These are phyloP conservation scores for Glycine soja DNA, from an alignment of 306 rosid genomes.

Conservation along the genomic window DNA sequence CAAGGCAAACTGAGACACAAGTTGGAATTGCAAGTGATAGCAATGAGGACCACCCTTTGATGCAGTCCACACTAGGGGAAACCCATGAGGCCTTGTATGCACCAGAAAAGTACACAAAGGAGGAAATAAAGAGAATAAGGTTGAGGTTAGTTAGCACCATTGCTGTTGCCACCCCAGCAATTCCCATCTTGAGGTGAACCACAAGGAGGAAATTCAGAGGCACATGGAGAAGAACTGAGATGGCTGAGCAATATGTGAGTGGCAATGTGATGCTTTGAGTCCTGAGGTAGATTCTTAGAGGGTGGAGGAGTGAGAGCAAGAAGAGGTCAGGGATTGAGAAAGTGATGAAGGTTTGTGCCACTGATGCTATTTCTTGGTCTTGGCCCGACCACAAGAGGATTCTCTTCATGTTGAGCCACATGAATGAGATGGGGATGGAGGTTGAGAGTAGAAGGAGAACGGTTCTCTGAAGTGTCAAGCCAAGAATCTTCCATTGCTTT, in stretches of 20 bases:
- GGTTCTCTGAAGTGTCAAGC: constrained; percentile 85
- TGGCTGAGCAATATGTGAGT: constrained; percentile 79
- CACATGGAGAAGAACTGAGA: constrained; percentile 77
- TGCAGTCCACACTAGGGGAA: constrained; percentile 69
- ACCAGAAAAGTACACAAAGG: constrained; percentile 73
- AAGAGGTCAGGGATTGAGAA: constrained; percentile 87
- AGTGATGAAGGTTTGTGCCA: constrained; percentile 76
- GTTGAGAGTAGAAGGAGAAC: constrained; percentile 80
- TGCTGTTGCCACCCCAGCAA: constrained; percentile 85
- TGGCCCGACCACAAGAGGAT: constrained; percentile 90
- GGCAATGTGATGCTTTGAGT: constrained; percentile 86
- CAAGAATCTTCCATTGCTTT: constrained; percentile 85
- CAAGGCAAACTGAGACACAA: constrained; percentile 91
- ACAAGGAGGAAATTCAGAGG: constrained; percentile 82
- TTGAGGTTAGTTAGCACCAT: constrained; percentile 84
- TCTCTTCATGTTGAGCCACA: constrained; percentile 83
- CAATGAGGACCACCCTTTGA: constrained; percentile 81
- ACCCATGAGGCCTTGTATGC: constrained; percentile 83
- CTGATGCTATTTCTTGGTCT: constrained; percentile 78
- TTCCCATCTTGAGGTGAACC: constrained; percentile 71
- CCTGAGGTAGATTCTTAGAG: constrained; percentile 84
- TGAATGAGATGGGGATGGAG: constrained; percentile 84
- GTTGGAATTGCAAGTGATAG: constrained; percentile 82
- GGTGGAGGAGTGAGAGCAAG: constrained; percentile 93
- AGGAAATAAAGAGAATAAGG: constrained; percentile 63